Evolutionary conservation across 2,329 filamentous ascomycete genomes (phyloP), one percentile per base, ranked within the genome.

Genomic region (Dothistroma septosporum): DNA sequence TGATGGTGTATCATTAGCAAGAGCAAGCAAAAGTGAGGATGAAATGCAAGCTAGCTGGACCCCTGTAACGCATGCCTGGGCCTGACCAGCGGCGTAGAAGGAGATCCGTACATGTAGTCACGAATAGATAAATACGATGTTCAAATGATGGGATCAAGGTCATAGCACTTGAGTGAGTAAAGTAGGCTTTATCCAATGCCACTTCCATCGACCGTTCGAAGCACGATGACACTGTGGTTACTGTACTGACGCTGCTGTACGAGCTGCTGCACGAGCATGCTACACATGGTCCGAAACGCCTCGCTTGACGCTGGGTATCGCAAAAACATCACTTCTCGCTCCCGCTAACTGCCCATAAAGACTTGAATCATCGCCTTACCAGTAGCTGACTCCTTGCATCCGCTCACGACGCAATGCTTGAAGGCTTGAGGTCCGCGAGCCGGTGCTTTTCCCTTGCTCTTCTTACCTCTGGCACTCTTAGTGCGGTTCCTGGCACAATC

Each of bases 361-460:
- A 73, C 66, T 21, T 68, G 70, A 16, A 67, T 35, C 63, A 67
- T 65, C 16, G 60, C 59, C 33, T 59, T 65, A 4, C 46, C 53
- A 19, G 55, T 52, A 24, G 61, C 60, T 33, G 56, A 32, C 41
- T 61, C 59, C 19, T 59, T 55, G 48, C 80, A 82, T 16, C 74
- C 77, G 1, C 76, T 73, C 0, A 80, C 78, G 1, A 78, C 76
- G 55, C 80, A 82, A 31, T 69, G 68, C 60, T 77, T 78, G 69
- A 82, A 79, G 0, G 77, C 73, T 11, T 64, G 33, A 44, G 52
- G 46, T 44, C 53, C 44, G 16, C 32, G 53, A 16, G 66, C 57
- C 5, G 62, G 59, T 3, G 65, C 71, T 49, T 76, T 76, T 55
- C 76, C 79, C 58, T 74, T 75, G 44, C 72, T 69, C 61, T 74